These are phyloP conservation scores for Penicillium paxilli DNA, from an alignment of 495 filamentous ascomycete genomes.

Conservation along the genomic window DNA sequence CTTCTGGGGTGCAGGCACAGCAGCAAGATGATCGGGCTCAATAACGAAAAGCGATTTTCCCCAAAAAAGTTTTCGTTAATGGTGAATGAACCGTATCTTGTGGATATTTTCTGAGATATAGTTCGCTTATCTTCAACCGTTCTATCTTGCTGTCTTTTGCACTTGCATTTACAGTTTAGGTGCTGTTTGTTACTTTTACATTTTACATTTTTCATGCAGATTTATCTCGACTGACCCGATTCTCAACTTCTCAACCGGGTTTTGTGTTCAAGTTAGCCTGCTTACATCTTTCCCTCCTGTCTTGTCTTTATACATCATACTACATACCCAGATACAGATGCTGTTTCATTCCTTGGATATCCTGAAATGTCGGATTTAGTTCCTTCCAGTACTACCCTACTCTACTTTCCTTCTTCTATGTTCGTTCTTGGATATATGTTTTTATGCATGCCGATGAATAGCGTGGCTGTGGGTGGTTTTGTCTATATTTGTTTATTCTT, in stretches of 20 bases:
- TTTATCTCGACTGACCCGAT: not conserved
- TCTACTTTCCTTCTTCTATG: not conserved
- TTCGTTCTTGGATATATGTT: not conserved
- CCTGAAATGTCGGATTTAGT: not conserved
- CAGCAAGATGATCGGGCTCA: no score
- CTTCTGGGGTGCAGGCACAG: not conserved
- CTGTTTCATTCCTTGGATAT: not conserved
- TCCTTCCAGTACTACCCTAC: not conserved
- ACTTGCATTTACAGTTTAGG: no score
- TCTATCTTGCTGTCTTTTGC: no score
- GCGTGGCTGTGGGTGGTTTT: not conserved
- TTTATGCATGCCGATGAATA: not conserved
- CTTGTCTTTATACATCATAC: not conserved
- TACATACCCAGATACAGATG: not conserved
- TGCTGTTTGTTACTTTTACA: not conserved
- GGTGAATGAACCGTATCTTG: no score
- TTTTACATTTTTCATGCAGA: not conserved
- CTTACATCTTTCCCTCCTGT: not conserved
- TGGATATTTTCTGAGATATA: no score
- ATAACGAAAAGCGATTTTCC: no score
- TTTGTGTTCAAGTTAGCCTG: not conserved
- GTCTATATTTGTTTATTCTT: not conserved
- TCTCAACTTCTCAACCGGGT: no score
- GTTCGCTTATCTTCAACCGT: no score
- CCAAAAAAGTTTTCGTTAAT: no score